Conservation (phyloP, 2,329 filamentous ascomycete genomes). For the Cordyceps pruinosa region DNA sequence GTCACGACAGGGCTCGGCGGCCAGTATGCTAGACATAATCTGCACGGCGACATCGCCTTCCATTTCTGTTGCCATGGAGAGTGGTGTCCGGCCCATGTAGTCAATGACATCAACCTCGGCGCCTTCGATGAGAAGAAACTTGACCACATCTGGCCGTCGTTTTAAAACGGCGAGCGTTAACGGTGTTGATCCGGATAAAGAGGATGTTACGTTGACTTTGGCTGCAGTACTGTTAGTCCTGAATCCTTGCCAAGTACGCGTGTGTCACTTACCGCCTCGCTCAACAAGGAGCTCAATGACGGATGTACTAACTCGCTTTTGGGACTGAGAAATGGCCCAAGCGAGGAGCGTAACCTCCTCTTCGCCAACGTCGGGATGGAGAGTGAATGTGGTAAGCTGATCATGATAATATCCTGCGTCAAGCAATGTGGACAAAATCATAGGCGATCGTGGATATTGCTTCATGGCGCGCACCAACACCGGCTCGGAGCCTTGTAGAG, state of each 20-base stretch:
- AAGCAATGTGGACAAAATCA: conserved; percentile 45
- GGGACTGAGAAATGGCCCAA: conserved; percentile 56
- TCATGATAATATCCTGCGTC: conserved; percentile 55
- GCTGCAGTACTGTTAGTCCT: conserved; percentile 28
- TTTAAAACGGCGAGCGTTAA: conserved; percentile 53
- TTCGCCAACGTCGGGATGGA: conserved; percentile 40
- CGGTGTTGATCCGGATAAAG: conserved; percentile 46
- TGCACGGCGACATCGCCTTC: conserved; percentile 46
- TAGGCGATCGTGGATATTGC: conserved; percentile 47
- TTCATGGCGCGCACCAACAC: conserved; percentile 46
- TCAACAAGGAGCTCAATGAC: conserved; percentile 51
- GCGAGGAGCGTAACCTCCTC: conserved; percentile 52
- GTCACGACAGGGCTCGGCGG: conserved; percentile 49
- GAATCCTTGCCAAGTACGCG: conserved; percentile 11
- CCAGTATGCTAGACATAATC: conserved; percentile 49
- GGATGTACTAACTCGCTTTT: conserved; percentile 53
- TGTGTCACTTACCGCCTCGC: conserved; percentile 29
- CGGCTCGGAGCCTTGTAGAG: conserved; percentile 35
- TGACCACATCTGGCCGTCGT: conserved; percentile 50
- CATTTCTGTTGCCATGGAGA: conserved; percentile 52
- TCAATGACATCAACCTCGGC: conserved; percentile 55
- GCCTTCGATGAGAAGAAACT: conserved; percentile 48
- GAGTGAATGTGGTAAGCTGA: conserved; percentile 37
- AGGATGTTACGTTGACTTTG: conserved; percentile 50
- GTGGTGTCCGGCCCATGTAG: conserved; percentile 48